phyloP scores from a whole-genome alignment of 108 stramenopile species.

The Asterionellopsis glacialis region DNA sequence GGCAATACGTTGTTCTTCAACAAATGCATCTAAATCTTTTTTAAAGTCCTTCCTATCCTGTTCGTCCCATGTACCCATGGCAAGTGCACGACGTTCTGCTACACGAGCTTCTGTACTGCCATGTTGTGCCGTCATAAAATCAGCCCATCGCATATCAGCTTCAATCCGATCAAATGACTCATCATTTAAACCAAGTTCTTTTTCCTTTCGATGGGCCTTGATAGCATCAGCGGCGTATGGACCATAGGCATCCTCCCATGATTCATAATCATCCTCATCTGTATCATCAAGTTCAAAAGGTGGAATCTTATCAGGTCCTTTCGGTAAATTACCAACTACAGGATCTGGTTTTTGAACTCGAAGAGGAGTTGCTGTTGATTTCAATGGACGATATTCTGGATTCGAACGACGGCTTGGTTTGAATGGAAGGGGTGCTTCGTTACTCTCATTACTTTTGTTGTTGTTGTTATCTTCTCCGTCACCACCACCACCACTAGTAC shows the following conservation, averaged over 20 bases:
- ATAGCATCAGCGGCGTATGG: conserved; percentile 29
- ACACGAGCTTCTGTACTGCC: conserved; percentile 79
- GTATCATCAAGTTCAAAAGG: not conserved
- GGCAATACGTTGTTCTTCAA: conserved; percentile 27
- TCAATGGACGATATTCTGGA: conserved; percentile 1
- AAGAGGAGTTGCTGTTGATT: not conserved
- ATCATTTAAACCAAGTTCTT: no score
- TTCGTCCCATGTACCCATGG: conserved; percentile 32
- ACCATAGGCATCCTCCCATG: conserved; percentile 25
- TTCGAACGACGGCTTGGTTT: not conserved
- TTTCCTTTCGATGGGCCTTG: conserved; percentile 13
- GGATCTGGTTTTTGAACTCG: not conserved
- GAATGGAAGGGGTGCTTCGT: not conserved
- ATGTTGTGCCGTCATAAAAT: conserved; percentile 55
- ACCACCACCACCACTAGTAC: no score
- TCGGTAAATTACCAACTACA: not conserved
- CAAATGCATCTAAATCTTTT: conserved; percentile 22
- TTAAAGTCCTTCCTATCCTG: conserved; percentile 30
- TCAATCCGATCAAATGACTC: conserved; percentile 25
- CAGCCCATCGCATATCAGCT: conserved; percentile 48
- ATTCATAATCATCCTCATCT: conserved; percentile 3
- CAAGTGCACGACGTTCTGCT: conserved; percentile 37
- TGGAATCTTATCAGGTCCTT: not conserved
- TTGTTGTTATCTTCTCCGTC: no score
- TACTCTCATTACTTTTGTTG: no score